Base-by-base conservation (phyloP, 2,329 filamentous ascomycete species). In the Ophiostoma ips region DNA sequence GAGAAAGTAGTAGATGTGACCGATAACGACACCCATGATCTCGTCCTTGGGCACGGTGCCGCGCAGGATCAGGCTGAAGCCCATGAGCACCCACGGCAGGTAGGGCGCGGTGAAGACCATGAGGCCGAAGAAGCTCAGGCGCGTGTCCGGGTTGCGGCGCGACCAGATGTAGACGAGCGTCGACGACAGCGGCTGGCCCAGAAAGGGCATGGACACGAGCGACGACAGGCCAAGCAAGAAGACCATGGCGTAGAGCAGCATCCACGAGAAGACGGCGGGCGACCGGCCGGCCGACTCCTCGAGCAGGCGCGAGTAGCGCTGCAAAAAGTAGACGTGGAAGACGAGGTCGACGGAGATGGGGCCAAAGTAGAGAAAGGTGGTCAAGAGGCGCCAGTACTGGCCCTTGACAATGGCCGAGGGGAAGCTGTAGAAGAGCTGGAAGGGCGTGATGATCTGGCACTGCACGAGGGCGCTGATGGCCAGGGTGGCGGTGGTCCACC, bases 161-260 rank as follows among this genome's bases (percentile, higher is more conserved):
- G 88, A 92, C 92, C 92, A 98, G 60, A 98, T 95, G 66, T 98
- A 98, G 51, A 96, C 90, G 54, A 98, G 73, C 6, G 87, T 95
- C 46, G 87, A 94, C 4, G 87, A 94, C 13, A 98, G 75, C 2
- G 90, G 86, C 38, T 89, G 87, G n/a, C 92, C 92, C 11, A 98
- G 77, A 65, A 95, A 98, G 1, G 87, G 87, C 71, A 96, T 87
- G 24, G 84, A 88, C 46, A 95, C 83, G 54, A 95, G 72, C 1
- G 90, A 89, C 41, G 89, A 92, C 37, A 96, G 72, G 40, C 80
- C 69, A 50, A 96, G 77, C 16, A 98, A 78, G 51, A 83, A 84
- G 2, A 78, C 75, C 63, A 82, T 87, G 51, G 88, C 83, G 64
- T 94, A 96, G 48, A 92, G 71, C 2, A 98, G 75, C 16, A 98